These are phyloP conservation scores for Cyamopsis tetragonoloba DNA, from an alignment of 306 rosid species.

Conservation along the genomic window DNA sequence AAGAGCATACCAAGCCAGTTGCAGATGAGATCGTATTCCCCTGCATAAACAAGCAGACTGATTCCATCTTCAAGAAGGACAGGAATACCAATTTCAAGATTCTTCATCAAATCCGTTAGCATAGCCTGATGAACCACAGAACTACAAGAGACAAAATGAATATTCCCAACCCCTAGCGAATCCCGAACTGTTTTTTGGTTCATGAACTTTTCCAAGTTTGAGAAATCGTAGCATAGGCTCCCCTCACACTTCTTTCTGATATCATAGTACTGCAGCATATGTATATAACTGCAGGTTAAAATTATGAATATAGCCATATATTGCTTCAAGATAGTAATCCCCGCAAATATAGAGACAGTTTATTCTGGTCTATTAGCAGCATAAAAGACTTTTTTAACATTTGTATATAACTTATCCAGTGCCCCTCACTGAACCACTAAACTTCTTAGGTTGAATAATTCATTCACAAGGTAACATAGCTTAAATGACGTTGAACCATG, in stretches of 20 bases:
- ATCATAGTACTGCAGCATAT: constrained; percentile 71
- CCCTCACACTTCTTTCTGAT: constrained; percentile 83
- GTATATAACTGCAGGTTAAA: constrained; percentile 16
- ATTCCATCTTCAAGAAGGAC: constrained; percentile 86
- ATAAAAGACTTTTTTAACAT: background rate
- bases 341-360: background rate
- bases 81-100: constrained; percentile 89
- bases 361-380: background rate
- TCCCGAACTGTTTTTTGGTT: constrained; percentile 64
- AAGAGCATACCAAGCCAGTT: constrained; percentile 82
- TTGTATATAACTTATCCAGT: background rate
- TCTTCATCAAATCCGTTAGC: constrained; percentile 90
- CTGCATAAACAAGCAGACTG: constrained; percentile 77
- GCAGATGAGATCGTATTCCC: constrained; percentile 95
- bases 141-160: constrained; percentile 85
- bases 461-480: background rate
- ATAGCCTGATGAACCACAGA: constrained; percentile 63
- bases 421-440: background rate
- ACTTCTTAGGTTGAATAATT: background rate
- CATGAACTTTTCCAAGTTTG: constrained; percentile 84
- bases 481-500: background rate
- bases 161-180: constrained; percentile 80
- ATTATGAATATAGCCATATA: background rate
- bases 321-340: constrained; percentile 14
- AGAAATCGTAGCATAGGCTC: constrained; percentile 87